These are phyloP conservation scores for Kodamaea plutei DNA, from an alignment of 1,139 yeast species.

Conservation along the genomic window DNA sequence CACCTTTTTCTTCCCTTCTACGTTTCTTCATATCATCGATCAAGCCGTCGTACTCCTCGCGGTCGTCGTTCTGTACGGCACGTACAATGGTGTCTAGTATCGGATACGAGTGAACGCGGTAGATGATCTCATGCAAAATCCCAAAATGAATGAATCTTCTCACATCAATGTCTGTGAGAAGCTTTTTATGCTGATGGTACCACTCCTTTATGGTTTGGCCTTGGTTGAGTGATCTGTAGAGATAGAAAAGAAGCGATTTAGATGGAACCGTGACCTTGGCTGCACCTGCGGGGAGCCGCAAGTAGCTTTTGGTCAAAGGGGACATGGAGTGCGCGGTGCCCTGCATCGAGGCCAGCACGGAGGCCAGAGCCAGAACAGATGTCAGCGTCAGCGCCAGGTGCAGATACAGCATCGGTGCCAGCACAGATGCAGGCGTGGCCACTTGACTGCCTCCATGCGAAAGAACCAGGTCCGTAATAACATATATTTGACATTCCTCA, in stretches of 20 bases:
- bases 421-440: constrained; percentile 7
- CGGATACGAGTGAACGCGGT: constrained; percentile 78
- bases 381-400: not conserved
- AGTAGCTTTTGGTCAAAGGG: constrained; percentile 7
- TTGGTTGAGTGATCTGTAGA: constrained; percentile 75
- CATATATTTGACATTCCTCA: constrained; percentile 83
- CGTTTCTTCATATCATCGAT: constrained; percentile 19
- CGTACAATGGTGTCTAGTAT: constrained; percentile 39
- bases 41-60: constrained; percentile 26
- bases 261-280: constrained; percentile 44
- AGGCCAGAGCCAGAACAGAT: not conserved
- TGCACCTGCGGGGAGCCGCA: constrained; percentile 2
- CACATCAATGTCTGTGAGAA: constrained; percentile 65
- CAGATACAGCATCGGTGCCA: not conserved
- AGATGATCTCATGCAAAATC: constrained; percentile 71
- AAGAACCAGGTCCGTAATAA: constrained; percentile 29
- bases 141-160: constrained; percentile 88
- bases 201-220: constrained; percentile 79
- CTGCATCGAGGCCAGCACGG: constrained; percentile 3
- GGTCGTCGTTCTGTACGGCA: constrained; percentile 31
- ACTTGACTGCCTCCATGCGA: constrained; percentile 4
- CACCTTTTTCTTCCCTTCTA: constrained; percentile 4
- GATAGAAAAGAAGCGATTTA: constrained; percentile 61
- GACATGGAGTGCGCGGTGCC: constrained; percentile 7
- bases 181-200: constrained; percentile 61